Conservation (phyloP, 345 rosid species). For the Excoecaria cochinchinensis region DNA sequence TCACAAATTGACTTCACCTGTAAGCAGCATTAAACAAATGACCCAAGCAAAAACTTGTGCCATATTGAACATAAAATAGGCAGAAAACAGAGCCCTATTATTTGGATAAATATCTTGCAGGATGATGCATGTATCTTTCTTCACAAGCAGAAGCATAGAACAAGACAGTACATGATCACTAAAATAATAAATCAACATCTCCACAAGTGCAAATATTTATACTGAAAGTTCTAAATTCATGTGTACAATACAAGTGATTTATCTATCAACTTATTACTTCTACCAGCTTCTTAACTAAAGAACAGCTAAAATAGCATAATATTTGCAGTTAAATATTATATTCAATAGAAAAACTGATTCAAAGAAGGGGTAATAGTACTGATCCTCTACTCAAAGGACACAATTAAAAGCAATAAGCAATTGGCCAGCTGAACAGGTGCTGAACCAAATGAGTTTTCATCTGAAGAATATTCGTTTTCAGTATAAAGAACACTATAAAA, state of each 20-base stretch:
- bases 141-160: not conserved
- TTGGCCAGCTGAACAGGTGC: too few relatives aligned
- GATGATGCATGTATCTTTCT: not conserved
- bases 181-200: not conserved
- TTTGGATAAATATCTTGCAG: not conserved
- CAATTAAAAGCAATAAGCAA: too few relatives aligned
- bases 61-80: not conserved
- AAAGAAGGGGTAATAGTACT: too few relatives aligned
- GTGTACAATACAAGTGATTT: not conserved
- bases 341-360: too few relatives aligned
- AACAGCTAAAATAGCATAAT: too few relatives aligned
- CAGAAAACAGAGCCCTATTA: not conserved
- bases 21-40: constrained; percentile 6
- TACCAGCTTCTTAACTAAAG: too few relatives aligned
- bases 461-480: too few relatives aligned
- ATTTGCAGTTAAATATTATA: too few relatives aligned
- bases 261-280: too few relatives aligned
- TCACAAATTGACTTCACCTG: constrained; percentile 66
- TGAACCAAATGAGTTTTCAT: too few relatives aligned
- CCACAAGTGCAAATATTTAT: not conserved
- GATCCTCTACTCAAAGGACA: too few relatives aligned
- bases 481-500: too few relatives aligned
- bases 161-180: not conserved
- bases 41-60: not conserved
- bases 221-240: not conserved